phyloP scores from a whole-genome alignment of 2,329 filamentous ascomycete genomes.

The Massarina eburnea region DNA sequence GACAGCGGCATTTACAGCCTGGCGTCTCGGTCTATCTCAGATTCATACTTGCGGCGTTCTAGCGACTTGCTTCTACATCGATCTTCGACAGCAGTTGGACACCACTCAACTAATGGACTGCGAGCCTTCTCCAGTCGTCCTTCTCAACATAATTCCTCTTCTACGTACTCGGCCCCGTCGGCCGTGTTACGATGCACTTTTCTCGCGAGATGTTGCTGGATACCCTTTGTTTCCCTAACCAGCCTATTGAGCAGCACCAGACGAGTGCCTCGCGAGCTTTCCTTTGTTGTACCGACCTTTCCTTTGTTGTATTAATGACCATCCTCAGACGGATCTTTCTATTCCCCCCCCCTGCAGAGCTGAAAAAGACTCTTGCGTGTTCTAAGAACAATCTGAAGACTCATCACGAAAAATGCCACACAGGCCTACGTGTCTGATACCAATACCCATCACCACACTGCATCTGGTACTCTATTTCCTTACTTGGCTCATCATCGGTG shows the following conservation, averaged over 20 bases:
- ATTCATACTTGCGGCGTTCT: constrained; percentile 37
- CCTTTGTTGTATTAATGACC: constrained; percentile 36
- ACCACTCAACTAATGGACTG: constrained; percentile 20
- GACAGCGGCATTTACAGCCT: constrained; percentile 35
- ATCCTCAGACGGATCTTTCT: constrained; percentile 37
- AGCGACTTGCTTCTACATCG: constrained; percentile 35
- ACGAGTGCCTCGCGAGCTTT: constrained; percentile 32
- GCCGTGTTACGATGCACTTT: constrained; percentile 24
- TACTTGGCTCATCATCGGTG: constrained; percentile 15
- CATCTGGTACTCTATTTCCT: constrained; percentile 13
- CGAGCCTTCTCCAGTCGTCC: constrained; percentile 19
- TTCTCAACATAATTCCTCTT: constrained; percentile 32
- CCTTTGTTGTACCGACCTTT: too few species aligned
- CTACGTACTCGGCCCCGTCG: constrained; percentile 28
- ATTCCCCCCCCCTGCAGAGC: constrained; percentile 30
- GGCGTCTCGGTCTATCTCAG: constrained; percentile 34
- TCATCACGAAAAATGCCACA: constrained; percentile 37
- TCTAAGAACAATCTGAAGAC: constrained; percentile 33
- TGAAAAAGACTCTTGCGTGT: constrained; percentile 30
- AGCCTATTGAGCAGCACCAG: constrained; percentile 26
- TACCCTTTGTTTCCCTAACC: constrained; percentile 27
- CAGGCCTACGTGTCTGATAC: constrained; percentile 33
- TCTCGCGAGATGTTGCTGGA: constrained; percentile 31
- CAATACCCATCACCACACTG: constrained; percentile 22
- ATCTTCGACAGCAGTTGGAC: constrained; percentile 22